Evolutionary conservation across 2,329 filamentous ascomycete species (phyloP), one percentile per base, ranked within the genome.

Genomic region (Claviceps sp.): DNA sequence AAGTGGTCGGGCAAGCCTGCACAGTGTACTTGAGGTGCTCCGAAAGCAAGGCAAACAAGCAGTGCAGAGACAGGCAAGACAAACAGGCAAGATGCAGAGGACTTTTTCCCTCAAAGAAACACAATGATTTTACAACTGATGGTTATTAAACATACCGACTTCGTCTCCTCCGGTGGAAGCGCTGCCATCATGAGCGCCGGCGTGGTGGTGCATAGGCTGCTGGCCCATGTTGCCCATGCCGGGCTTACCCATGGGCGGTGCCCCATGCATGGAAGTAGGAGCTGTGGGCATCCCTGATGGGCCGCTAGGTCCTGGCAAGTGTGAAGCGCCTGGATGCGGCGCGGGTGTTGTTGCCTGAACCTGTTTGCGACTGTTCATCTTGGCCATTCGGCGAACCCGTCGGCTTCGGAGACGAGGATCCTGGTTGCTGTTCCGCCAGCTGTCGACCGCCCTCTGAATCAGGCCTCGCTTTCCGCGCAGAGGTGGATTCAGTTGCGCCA

Each of bases 341-440:
- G 77, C 74, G 56, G 78, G 71, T 58, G 77, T 74, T 58, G 77
- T 74, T 57, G 74, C 69, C 61, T 78, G 77, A 58, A 83, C 79
- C 48, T 81, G 77, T 71, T 93, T 91, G 65, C 91, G 82, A 63
- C 81, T 90, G 71, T 84, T 93, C 71, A 96, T 88, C 76, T 98
- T 98, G 52, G 90, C 90, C 87, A 95, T 93, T 58, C 93, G 82
- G 59, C 93, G 83, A 53, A 98, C 93, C 61, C 93, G 79, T 67
- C 93, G 79, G 69, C 91, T 97, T 65, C 93, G 82, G 63, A 97
- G 74, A 59, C 90, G 80, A 48, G 89, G 88, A 62, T 98, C 93
- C 71, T 95, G 89, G 71, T 97, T 97, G 77, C 91, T 97, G 73
- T 98, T 98, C 56, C 93, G 81, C 93, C 93, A 97, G 72, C 90